Base-by-base conservation (phyloP, 345 rosid genomes). In the Ricinus communis region DNA sequence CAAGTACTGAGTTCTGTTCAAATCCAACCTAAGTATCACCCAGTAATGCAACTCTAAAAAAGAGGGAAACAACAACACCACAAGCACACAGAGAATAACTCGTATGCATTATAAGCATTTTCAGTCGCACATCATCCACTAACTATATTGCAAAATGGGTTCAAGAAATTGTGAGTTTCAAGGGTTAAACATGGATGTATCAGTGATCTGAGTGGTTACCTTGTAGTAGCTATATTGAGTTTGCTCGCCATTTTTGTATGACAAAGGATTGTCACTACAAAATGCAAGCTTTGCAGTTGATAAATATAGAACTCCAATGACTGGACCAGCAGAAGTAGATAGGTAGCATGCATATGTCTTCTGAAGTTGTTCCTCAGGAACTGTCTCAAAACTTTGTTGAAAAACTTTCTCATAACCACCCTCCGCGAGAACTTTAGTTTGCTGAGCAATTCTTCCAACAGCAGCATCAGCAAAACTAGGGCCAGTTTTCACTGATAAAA, bases 301-400 rank as follows among this genome's bases (percentile, higher is more conserved):
- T 65, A 89, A 74, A 81, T 92, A 92, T 45, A 95, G 55, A 50
- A 90, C 82, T 47, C 99, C 98, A 90, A 87, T 87, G 14, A 95
- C 94, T 40, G 99, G 99, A 83, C 99, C 98, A 62, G 98, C 90
- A 56, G 97, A 95, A 25, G 98, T 95, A 46, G 99, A 95, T 55
- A 90, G 80, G 85, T 90, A 92, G 68, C 97, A 95, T 4, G 99
- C 98, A 66, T 57, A 92, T 66, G 87, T 80, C 83, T 88, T 89
- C 73, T 73, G 82, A 72, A 95, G 96, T 62, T 82, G 78, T 68
- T 95, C 99, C 77, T 89, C 96, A 1, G 93, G 93, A 75, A 73
- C 77, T 43, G 83, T 86, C 31, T 92, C 98, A 71, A 95, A 95
- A 4, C 82, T 88, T 65, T 88, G 87, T 47, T 80, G 85, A 64